Base-by-base conservation (phyloP, 768 basidiomycete species). In the Leccinum olivaceopallidum region DNA sequence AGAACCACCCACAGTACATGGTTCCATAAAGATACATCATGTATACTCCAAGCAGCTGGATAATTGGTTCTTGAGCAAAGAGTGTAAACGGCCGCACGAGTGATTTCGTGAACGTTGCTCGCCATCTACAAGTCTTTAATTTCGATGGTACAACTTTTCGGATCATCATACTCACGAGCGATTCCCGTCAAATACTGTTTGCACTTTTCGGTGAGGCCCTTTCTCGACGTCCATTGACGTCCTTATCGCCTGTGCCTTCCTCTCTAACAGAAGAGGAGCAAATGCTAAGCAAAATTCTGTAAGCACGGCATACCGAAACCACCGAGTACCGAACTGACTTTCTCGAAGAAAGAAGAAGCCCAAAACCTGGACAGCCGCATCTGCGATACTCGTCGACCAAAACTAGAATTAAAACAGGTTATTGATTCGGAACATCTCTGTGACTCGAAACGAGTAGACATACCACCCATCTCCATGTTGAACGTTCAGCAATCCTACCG, bases 391-490 rank as follows among this genome's bases (percentile, higher is more conserved):
- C 4, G 85, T 86, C 0, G 86, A 81, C 83, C 87, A 88, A 69
- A 90, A 91, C 80, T 85, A 63, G 44, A 51, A 14, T 37, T 3
- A 12, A 18, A 49, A 30, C 4, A 48, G 3, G 3, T 51, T 24
- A 56, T 56, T 6, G 4, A 16, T 28, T 12, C 7, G 39, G 20
- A 13, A 16, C n/a, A 47, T 47, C 10, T 6, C n/a, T 18, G 49
- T 0, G 12, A 6, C 3, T 18, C 0, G 2, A 42, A 39, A 47
- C 4, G 22, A 49, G 4, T 13, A 39, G 5, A 77, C 83, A 47
- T 70, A 83, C 84, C 32, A 89, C 87, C 88, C 87, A 90, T 70
- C 86, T 76, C 89, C 89, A 90, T 0, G 85, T 85, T 0, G 86
- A 81, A 39, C 74, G 76, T 47, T 89, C 76, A 0, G 84, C 83